Evolutionary conservation across 495 filamentous ascomycete genomes (phyloP).

Genomic region (Aspergillus baeticus): DNA sequence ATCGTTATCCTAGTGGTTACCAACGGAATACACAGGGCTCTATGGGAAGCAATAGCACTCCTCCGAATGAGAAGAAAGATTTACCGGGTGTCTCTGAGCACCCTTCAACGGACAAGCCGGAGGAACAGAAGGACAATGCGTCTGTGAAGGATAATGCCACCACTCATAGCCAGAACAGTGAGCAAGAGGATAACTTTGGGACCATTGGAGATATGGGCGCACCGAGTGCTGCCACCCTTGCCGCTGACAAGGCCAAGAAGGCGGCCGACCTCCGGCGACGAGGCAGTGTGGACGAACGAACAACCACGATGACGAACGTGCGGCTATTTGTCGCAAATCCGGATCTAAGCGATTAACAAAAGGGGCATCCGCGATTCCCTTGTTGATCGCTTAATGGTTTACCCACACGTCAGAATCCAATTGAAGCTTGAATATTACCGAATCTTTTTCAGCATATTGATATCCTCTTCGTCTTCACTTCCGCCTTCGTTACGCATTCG

Average conservation of each 20-base stretch:
- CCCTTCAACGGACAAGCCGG: slow-evolving; percentile 43
- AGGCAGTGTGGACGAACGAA: slow-evolving; percentile 92
- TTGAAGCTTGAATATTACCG: not conserved
- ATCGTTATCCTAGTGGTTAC: slow-evolving; percentile 55
- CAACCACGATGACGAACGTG: slow-evolving; percentile 77
- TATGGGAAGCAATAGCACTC: slow-evolving; percentile 70
- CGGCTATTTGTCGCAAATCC: slow-evolving; percentile 94
- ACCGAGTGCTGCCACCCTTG: slow-evolving; percentile 37
- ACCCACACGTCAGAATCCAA: not conserved
- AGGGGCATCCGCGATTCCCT: no score
- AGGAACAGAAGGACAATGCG: slow-evolving; percentile 36
- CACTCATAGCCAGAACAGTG: slow-evolving; percentile 37
- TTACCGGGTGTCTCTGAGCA: slow-evolving; percentile 53
- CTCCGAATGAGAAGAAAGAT: slow-evolving; percentile 52
- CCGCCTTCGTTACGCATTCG: slow-evolving; percentile 4
- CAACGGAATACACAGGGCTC: slow-evolving; percentile 54
- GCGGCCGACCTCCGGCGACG: slow-evolving; percentile 75
- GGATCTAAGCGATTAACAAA: slow-evolving; percentile 63
- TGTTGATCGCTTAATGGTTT: not conserved
- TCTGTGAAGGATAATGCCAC: slow-evolving; percentile 47
- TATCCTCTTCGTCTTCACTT: not conserved
- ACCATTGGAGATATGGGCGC: slow-evolving; percentile 52
- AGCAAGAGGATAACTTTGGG: slow-evolving; percentile 57
- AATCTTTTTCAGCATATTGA: slow-evolving; percentile 3
- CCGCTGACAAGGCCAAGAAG: slow-evolving; percentile 66